Conservation (phyloP, 352 stramenopile genomes). For the Globisporangium carolinianum region DNA sequence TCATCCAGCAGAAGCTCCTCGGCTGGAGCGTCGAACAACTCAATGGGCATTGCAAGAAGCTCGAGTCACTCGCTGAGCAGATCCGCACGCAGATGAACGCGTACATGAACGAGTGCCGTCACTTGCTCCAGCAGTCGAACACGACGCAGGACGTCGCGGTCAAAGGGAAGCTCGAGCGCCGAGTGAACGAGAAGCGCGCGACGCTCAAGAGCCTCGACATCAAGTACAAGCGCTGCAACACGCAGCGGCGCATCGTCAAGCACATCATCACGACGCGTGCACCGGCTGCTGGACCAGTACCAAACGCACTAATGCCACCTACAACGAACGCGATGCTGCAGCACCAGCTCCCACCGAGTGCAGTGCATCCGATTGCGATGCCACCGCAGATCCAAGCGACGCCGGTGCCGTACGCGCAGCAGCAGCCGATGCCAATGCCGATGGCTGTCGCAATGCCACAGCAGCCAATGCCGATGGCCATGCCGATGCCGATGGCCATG, state of each 20-base stretch:
- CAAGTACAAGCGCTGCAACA: constrained; percentile 76
- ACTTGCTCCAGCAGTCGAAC: constrained; percentile 70
- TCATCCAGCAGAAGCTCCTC: constrained; percentile 68
- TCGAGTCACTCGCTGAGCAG: constrained; percentile 76
- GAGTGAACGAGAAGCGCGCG: constrained; percentile 64
- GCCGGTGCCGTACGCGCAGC: constrained; percentile 16
- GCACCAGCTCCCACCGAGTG: constrained; percentile 10
- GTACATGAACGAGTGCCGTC: constrained; percentile 77
- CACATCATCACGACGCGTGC: constrained; percentile 56
- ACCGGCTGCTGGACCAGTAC: constrained; percentile 1
- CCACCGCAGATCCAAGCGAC: constrained; percentile 31
- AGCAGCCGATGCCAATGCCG: constrained; percentile 1
- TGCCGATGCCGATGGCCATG: background rate
- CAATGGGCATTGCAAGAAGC: constrained; percentile 71
- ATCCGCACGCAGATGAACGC: constrained; percentile 74
- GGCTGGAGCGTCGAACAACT: constrained; percentile 67
- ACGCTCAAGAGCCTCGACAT: constrained; percentile 71
- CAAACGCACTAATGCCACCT: background rate
- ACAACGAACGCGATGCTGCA: background rate
- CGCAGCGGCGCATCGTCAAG: constrained; percentile 76
- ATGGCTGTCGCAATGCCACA: background rate
- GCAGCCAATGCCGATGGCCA: background rate
- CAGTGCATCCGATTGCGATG: constrained; percentile 44
- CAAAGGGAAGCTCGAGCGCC: constrained; percentile 55
- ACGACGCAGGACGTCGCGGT: constrained; percentile 57